Evolutionary conservation across 169 alveolate species (phyloP), one percentile per base, ranked within the genome.

Genomic region (Cryptosporidium baileyi): DNA sequence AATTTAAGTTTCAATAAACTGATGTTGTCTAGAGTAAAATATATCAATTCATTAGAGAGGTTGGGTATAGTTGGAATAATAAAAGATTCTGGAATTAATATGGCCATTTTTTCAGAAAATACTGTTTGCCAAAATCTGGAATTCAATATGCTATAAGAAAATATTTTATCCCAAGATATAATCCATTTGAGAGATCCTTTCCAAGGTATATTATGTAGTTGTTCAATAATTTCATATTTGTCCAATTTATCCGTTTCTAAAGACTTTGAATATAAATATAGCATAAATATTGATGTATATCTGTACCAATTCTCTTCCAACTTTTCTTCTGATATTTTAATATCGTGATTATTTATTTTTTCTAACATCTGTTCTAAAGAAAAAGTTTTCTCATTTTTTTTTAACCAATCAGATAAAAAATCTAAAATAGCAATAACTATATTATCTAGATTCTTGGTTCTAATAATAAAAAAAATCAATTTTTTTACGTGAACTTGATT

Each of bases 21-120:
- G 19, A 47, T 47, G n/a, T n/a, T n/a, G n/a, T n/a, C n/a, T n/a
- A n/a, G n/a, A n/a, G n/a, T n/a, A n/a, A n/a, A n/a, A n/a, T n/a
- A n/a, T n/a, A n/a, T n/a, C n/a, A n/a, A n/a, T n/a, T n/a, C n/a
- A n/a, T n/a, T n/a, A n/a, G n/a, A n/a, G n/a, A n/a, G 15, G 8
- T 44, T 63, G 1, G 85, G 85, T 17, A 74, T 9, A 6, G 24
- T 36, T 34, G 85, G 85, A 41, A 74, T 32, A 26, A 49, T 38
- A 1, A 74, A 24, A 1, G 85, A 51, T 26, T 74, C 85, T 6
- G 85, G 85, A 32, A 36, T 41, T 2, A 74, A 19, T 38, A 74
- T 74, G 30, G 85, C 85, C 41, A 54, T 36, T 19, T 52, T 9
- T 54, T 74, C 85, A 24, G 85, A 74, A 30, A 74, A 74, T 51